phyloP scores from a whole-genome alignment of 2,329 filamentous ascomycete species.

The Pseudocercospora musae region DNA sequence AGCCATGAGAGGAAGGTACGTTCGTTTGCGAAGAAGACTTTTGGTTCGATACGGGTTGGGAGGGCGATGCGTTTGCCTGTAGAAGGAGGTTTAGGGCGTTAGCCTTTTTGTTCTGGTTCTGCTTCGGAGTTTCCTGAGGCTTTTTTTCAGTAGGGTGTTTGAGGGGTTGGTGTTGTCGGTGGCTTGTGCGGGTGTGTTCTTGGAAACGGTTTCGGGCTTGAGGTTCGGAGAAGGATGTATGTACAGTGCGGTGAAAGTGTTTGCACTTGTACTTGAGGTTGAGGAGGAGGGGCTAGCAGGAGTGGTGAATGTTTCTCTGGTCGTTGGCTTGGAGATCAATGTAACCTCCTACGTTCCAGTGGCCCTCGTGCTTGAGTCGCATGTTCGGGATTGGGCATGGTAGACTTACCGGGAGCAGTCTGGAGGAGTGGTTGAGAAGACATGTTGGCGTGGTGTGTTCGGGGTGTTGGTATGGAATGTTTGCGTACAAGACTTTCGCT shows the following conservation, averaged over 20 bases:
- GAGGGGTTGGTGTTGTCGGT: background rate
- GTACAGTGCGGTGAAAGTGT: background rate
- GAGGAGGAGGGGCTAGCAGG: background rate
- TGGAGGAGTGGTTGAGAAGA: slow-evolving; percentile 95
- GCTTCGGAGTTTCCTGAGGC: background rate
- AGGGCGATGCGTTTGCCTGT: slow-evolving; percentile 96
- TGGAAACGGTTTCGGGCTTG: background rate
- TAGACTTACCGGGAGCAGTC: slow-evolving; percentile 73
- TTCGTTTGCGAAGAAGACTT: slow-evolving; percentile 99
- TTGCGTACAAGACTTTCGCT: background rate
- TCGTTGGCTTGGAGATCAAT: background rate
- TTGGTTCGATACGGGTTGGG: slow-evolving; percentile 95
- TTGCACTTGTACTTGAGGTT: background rate
- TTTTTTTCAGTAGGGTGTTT: background rate
- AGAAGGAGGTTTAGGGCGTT: background rate
- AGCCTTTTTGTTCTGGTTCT: background rate
- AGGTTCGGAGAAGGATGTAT: background rate
- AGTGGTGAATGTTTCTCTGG: background rate
- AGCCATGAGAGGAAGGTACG: slow-evolving; percentile 99
- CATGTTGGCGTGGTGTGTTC: slow-evolving; percentile 55
- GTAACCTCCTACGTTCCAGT: background rate
- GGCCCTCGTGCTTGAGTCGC: background rate
- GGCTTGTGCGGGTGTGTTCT: background rate
- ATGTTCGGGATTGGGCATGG: background rate
- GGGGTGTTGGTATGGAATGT: slow-evolving; percentile 1